Conservation (phyloP, 345 rosid species). For the Brassica nigra region DNA sequence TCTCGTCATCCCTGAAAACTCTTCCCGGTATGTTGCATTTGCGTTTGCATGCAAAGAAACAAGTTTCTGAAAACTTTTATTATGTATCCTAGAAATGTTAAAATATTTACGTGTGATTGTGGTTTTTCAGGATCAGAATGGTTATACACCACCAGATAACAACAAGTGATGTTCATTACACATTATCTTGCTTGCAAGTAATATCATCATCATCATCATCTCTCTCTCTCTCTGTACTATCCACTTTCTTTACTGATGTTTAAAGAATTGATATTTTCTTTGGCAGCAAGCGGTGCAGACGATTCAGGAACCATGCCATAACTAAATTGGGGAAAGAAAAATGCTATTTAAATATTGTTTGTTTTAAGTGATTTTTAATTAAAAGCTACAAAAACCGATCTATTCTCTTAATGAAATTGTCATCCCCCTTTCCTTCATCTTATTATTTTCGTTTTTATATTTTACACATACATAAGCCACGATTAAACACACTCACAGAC, state of each 20-base stretch:
- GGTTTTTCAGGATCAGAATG: slow-evolving; percentile 59
- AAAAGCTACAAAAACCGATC: background rate
- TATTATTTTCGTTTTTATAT: background rate
- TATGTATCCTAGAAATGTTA: background rate
- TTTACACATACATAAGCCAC: background rate
- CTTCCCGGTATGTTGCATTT: slow-evolving; percentile 49
- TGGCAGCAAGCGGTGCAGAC: background rate
- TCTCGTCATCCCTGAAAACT: slow-evolving; percentile 57
- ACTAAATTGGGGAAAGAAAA: background rate
- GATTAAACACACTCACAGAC: background rate
- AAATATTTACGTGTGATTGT: background rate
- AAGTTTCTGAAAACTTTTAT: too few relatives aligned
- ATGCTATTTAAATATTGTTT: background rate
- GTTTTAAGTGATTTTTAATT: background rate
- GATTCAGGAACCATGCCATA: background rate
- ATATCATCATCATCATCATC: background rate
- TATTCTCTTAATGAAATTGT: background rate
- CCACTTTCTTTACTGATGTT: background rate
- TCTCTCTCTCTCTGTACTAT: background rate
- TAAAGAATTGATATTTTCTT: background rate
- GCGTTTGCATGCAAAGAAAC: background rate
- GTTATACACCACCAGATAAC: slow-evolving; percentile 89
- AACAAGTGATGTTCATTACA: slow-evolving; percentile 69
- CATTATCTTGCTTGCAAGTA: slow-evolving; percentile 77
- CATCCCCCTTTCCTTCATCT: too few relatives aligned